Percentiles rank a stretch among this genome's conserved stretches.
Conservation (phyloP, 2,329 filamentous ascomycete genomes). For the Cercospora sp. region DNA sequence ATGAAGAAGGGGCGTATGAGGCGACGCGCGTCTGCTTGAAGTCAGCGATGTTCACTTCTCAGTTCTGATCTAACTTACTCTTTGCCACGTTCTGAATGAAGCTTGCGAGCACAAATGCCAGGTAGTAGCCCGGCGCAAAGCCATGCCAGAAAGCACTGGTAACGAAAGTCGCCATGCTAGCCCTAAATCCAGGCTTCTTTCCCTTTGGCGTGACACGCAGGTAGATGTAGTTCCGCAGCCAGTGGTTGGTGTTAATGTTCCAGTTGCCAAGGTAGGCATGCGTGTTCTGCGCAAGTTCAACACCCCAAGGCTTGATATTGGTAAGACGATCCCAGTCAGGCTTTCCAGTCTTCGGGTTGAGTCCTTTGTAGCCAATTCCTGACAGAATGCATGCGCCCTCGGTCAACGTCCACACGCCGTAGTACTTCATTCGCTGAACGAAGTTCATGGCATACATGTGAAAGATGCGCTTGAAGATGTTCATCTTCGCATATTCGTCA, state of each 20-base stretch:
- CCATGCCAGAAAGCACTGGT: slow-evolving; percentile 98
- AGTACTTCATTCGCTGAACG: slow-evolving; percentile 86
- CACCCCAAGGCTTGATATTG: slow-evolving; percentile 81
- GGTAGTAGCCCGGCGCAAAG: slow-evolving; percentile 95
- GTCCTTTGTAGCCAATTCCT: slow-evolving; percentile 89
- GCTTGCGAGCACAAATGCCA: slow-evolving; percentile 84
- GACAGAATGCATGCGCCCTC: slow-evolving; percentile 93
- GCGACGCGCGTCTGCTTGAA: slow-evolving; percentile 73
- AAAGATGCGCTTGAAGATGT: slow-evolving; percentile 71
- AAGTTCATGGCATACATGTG: slow-evolving; percentile 81
- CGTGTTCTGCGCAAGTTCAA: slow-evolving; percentile 92
- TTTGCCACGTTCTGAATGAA: slow-evolving; percentile 93
- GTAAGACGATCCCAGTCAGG: slow-evolving; percentile 86
- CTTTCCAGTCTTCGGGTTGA: slow-evolving; percentile 80
- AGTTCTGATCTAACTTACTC: slow-evolving; percentile 59
- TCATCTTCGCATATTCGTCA: slow-evolving; percentile 66
- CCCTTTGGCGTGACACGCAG: slow-evolving; percentile 91
- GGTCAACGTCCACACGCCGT: slow-evolving; percentile 89
- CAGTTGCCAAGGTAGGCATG: slow-evolving; percentile 86
- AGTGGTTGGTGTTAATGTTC: slow-evolving; percentile 99
- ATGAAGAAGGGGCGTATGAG: slow-evolving; percentile 91
- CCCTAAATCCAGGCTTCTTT: slow-evolving; percentile 93
- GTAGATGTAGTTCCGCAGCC: slow-evolving; percentile 95
- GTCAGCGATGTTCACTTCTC: slow-evolving; percentile 8
- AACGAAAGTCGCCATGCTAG: slow-evolving; percentile 87